Percentiles rank a stretch among this genome's conserved stretches.
Evolutionary conservation across 768 basidiomycete species (phyloP).

Genomic region (Mycena galopus): DNA sequence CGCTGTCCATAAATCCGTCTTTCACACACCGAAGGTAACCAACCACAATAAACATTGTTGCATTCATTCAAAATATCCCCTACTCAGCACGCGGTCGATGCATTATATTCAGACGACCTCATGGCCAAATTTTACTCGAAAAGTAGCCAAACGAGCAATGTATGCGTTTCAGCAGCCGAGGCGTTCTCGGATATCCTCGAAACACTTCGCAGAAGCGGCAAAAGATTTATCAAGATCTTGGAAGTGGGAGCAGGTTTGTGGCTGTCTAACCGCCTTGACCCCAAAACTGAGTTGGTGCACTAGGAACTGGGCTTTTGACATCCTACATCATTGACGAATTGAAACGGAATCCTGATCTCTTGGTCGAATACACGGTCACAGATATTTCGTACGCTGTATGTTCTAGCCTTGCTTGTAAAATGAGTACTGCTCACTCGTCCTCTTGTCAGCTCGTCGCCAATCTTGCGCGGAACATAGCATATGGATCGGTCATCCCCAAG

Average conservation of each 20-base stretch:
- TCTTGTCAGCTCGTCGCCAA: neutral
- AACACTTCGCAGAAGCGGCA: constrained; percentile 2
- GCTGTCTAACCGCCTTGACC: neutral
- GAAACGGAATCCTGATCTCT: neutral
- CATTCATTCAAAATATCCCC: too few species aligned
- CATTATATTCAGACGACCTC: constrained; percentile 19
- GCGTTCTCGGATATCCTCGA: constrained; percentile 6
- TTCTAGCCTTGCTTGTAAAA: neutral
- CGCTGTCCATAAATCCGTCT: constrained; percentile 11
- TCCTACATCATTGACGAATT: constrained; percentile 14
- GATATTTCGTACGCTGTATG: constrained; percentile 20
- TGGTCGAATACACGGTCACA: constrained; percentile 21
- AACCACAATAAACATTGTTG: neutral
- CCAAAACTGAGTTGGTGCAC: neutral
- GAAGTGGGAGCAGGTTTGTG: constrained; percentile 26
- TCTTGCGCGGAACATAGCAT: constrained; percentile 4
- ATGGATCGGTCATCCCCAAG: neutral
- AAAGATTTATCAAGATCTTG: constrained; percentile 7
- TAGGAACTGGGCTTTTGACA: constrained; percentile 22
- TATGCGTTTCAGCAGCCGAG: neutral
- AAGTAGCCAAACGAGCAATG: constrained; percentile 11
- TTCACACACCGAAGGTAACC: constrained; percentile 1
- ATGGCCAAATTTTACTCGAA: constrained; percentile 16
- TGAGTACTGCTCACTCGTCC: neutral
- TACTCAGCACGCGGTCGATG: constrained; percentile 4